Base-by-base conservation (phyloP, 371 early-diverging fungal species). In the Syncephalis plumigaleata region DNA sequence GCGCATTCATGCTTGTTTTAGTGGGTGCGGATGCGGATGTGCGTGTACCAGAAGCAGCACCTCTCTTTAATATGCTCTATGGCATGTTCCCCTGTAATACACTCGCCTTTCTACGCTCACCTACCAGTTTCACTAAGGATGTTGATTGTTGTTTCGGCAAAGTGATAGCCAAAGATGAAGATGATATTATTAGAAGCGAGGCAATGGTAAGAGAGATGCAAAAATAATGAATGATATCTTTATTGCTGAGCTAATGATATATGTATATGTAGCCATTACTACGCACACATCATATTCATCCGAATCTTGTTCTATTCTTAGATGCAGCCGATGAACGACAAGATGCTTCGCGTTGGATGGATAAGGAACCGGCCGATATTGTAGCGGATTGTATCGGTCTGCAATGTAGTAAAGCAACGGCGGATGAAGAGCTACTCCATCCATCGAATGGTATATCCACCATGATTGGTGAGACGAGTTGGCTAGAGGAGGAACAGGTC, bases 1-100 rank as follows among this genome's bases (percentile, higher is more conserved):
- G n/a, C n/a, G n/a, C n/a, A n/a, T n/a, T n/a, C n/a, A n/a, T n/a
- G n/a, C n/a, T n/a, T n/a, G n/a, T n/a, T n/a, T n/a, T n/a, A 17
- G 3, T 50, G 59, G 64, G 59, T 3, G 56, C 61, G 8, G 55
- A 56, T 44, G 59, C 51, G 11, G 55, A 42, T 8, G 57, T 56
- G 9, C 56, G 55, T 24, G 59, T 57, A 18, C 64, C 64, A 21
- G 57, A 61, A 25, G 58, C 75, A 3, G 69, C 66, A 0, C 65
- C 73, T 0, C 62, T 78, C 26, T 78, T 78, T 36, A 73, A 75
- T 7, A 70, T 73, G 21, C 50, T 78, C 9, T 78, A 78, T 48
- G 78, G 78, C 3, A 60, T 78, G 15, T 78, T 73, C 55, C 78
- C 78, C 2, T 75, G 75, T 51, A 78, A 71, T 44, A 66, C 74